A percentile compares a stretch with the other conserved stretches of the same genome.
phyloP scores from a whole-genome alignment of 2,329 filamentous ascomycete genomes.

The Diplodia intermedia region DNA sequence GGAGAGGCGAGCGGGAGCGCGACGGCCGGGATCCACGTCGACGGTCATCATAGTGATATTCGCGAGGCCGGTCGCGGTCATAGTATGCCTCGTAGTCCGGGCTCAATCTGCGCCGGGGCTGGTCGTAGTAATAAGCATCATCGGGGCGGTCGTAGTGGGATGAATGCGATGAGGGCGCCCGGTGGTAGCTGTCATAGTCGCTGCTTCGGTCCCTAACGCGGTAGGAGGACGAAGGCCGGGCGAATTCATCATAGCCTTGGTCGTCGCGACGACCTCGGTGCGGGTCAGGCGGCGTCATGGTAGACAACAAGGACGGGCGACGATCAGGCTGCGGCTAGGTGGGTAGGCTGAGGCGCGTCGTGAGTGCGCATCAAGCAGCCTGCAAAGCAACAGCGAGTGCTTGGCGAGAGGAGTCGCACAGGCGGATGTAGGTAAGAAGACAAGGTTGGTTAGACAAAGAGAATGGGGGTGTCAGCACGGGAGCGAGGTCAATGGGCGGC shows the following conservation, averaged over 20 bases:
- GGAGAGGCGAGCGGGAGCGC: conserved; percentile 30
- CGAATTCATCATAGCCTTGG: conserved; percentile 12
- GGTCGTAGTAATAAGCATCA: conserved; percentile 16
- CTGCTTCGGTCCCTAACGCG: conserved; percentile 20
- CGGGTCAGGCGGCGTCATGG: conserved; percentile 13
- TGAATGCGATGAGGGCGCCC: conserved; percentile 19
- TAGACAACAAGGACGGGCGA: conserved; percentile 13
- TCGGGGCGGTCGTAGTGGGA: conserved; percentile 20
- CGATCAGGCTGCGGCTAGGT: conserved; percentile 22
- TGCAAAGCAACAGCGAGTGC: neutral
- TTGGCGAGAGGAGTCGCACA: neutral
- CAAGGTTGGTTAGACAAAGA: conserved; percentile 11
- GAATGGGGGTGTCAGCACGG: conserved; percentile 1
- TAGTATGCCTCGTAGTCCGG: conserved; percentile 25
- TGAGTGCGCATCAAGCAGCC: neutral
- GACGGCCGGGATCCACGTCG: conserved; percentile 19
- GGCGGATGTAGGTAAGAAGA: neutral
- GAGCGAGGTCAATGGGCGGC: conserved; percentile 2
- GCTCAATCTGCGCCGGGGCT: conserved; percentile 9
- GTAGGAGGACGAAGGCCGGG: conserved; percentile 11
- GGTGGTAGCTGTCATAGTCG: conserved; percentile 24
- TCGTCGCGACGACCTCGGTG: conserved; percentile 18
- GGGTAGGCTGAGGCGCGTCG: neutral
- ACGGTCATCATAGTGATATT: conserved; percentile 10
- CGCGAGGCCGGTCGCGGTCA: conserved; percentile 25